A percentile compares a stretch with the other conserved stretches of the same genome.
Conservation (phyloP, 495 filamentous ascomycete genomes). For the Hypoxylon perforatum region DNA sequence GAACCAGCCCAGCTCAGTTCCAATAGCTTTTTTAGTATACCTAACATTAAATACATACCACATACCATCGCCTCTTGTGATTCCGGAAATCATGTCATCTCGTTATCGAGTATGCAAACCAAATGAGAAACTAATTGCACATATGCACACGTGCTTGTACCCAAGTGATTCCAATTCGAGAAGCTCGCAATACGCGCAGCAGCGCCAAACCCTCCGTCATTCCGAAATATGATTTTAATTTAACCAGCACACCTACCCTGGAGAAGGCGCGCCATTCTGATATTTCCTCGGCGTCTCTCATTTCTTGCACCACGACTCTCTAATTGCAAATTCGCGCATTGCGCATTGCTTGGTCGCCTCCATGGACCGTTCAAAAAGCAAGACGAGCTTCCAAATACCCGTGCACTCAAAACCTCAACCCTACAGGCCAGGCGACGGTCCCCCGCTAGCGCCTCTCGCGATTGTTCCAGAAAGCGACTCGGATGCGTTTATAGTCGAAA, state of each 20-base stretch:
- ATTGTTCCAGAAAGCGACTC: conserved; percentile 52
- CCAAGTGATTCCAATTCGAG: too few relatives aligned
- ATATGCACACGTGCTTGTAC: too few relatives aligned
- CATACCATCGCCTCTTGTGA: too few relatives aligned
- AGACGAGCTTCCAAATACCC: conserved; percentile 47
- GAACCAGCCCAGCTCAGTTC: too few relatives aligned
- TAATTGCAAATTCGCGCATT: too few relatives aligned
- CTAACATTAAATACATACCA: too few relatives aligned
- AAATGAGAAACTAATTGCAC: too few relatives aligned
- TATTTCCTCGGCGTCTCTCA: not conserved
- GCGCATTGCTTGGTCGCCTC: conserved; percentile 7
- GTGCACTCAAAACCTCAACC: conserved; percentile 44
- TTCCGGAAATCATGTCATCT: too few relatives aligned
- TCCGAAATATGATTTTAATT: not conserved
- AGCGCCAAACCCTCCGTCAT: not conserved
- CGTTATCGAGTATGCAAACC: too few relatives aligned
- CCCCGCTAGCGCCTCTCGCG: conserved; percentile 48
- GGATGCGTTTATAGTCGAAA: conserved; percentile 59
- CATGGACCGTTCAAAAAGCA: conserved; percentile 27
- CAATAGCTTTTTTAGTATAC: too few relatives aligned
- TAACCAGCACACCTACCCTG: conserved; percentile 24
- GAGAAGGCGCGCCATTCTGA: conserved; percentile 7
- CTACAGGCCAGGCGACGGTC: conserved; percentile 55
- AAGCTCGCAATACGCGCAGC: not conserved
- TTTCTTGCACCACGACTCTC: conserved; percentile 5